These are phyloP conservation scores for Lasiosphaeria miniovina DNA, from an alignment of 495 filamentous ascomycete species.

Conservation along the genomic window DNA sequence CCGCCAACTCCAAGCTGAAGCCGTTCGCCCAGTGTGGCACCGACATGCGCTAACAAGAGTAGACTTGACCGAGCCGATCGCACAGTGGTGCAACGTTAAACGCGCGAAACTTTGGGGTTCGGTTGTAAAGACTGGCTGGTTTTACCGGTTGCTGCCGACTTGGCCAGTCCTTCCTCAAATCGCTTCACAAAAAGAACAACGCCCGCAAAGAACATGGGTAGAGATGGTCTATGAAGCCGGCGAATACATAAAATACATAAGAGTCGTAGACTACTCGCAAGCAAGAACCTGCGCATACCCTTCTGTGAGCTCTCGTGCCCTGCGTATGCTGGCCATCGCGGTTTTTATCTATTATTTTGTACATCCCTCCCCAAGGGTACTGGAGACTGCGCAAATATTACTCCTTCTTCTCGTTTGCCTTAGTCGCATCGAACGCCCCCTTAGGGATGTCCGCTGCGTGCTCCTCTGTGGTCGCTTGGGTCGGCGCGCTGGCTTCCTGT, in stretches of 20 bases:
- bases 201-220: not conserved
- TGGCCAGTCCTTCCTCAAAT: not conserved
- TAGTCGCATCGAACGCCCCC: constrained; percentile 25
- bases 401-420: constrained; percentile 27
- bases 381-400: not conserved
- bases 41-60: constrained; percentile 7
- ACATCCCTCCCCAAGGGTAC: too few species aligned
- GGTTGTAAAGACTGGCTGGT: too few species aligned
- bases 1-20: constrained; percentile 2
- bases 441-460: constrained; percentile 17
- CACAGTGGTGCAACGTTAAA: too few species aligned
- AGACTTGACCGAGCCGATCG: too few species aligned
- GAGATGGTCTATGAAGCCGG: not conserved
- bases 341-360: constrained; percentile 5
- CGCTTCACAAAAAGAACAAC: not conserved
- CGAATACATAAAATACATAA: not conserved
- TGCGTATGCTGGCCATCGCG: not conserved
- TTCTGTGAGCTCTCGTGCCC: not conserved
- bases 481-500: constrained; percentile 3
- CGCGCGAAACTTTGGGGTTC: too few species aligned
- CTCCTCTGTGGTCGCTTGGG: not conserved
- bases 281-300: not conserved
- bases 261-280: not conserved
- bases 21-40: not conserved
- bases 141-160: too few species aligned